Evolutionary conservation across 2,329 filamentous ascomycete species (phyloP), one percentile per base, ranked within the genome.

Genomic region (Clarireedia hainanense): DNA sequence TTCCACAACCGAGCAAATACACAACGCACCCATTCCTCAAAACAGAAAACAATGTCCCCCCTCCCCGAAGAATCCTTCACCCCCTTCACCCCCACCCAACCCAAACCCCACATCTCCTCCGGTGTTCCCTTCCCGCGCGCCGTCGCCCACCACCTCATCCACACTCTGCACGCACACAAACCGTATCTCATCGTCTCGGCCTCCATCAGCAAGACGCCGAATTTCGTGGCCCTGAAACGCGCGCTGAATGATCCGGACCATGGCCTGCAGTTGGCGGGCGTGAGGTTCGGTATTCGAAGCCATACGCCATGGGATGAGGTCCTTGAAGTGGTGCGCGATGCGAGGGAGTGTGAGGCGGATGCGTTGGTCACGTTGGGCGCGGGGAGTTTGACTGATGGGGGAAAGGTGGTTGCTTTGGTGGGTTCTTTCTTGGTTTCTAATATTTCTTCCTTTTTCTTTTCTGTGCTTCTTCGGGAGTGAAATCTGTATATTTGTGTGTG

Each of bases 71-170:
- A 42, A 42, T n/a, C 39, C 3, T 42, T n/a, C 17, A 7, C 17
- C 39, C 39, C 39, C 39, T 15, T 14, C 14, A 14, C 14, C 34
- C 34, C 23, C 47, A 30, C 17, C 48, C 50, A 26, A 58, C 53
- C 27, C 71, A 89, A 88, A 79, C 58, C 56, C 24, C 26, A 50
- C 42, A 53, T 60, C 30, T 60, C 58, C 4, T 50, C 56, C 20
- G 56, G 56, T 26, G 46, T 58, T 23, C 50, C 58, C 7, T 56
- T 60, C 30, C 46, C 56, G 61, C 27, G 56, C 57, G 51, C 59
- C 17, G 55, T 45, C 47, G 61, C 58, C 17, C 62, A 69, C 27
- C 66, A 69, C 42, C 60, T 65, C 36, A 60, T 60, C 27, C 61
- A 64, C 23, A 67, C 63, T 9, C 67, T 66, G 27, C 56, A 64